Percentiles rank a stretch among this genome's conserved stretches.
Conservation (phyloP, 2,329 filamentous ascomycete genomes). For the Diaporthe helianthi region DNA sequence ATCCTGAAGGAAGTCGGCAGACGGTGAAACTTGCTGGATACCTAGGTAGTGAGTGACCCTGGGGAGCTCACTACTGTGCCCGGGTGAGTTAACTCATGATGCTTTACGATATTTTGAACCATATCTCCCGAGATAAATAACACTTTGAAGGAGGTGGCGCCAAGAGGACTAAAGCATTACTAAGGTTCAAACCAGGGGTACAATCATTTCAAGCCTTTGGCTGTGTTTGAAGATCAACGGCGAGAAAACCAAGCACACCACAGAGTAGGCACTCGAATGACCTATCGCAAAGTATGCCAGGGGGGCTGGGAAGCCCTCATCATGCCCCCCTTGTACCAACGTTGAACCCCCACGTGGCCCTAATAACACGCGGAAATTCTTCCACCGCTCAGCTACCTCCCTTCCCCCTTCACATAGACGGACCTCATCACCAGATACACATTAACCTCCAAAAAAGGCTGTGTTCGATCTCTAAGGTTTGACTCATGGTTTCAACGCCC, state of each 20-base stretch:
- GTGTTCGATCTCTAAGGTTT: not conserved
- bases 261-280: not conserved
- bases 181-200: not conserved
- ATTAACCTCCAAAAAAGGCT: not conserved
- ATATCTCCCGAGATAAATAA: not conserved
- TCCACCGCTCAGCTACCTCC: constrained; percentile 22
- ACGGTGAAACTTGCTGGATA: constrained; percentile 5
- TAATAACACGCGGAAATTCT: not conserved
- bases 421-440: not conserved
- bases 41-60: not conserved
- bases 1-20: too few species aligned
- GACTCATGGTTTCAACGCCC: constrained; percentile 13
- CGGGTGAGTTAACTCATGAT: not conserved
- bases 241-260: not conserved
- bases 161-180: not conserved
- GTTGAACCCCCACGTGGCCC: constrained; percentile 18
- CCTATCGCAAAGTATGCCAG: not conserved
- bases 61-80: not conserved
- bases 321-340: not conserved
- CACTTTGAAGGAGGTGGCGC: not conserved
- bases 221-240: not conserved
- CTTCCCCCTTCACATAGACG: too few species aligned
- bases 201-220: not conserved
- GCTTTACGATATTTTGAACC: not conserved
- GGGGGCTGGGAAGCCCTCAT: not conserved